These are phyloP conservation scores for Hypholoma sublateritium DNA, from an alignment of 768 basidiomycete genomes.

Conservation along the genomic window DNA sequence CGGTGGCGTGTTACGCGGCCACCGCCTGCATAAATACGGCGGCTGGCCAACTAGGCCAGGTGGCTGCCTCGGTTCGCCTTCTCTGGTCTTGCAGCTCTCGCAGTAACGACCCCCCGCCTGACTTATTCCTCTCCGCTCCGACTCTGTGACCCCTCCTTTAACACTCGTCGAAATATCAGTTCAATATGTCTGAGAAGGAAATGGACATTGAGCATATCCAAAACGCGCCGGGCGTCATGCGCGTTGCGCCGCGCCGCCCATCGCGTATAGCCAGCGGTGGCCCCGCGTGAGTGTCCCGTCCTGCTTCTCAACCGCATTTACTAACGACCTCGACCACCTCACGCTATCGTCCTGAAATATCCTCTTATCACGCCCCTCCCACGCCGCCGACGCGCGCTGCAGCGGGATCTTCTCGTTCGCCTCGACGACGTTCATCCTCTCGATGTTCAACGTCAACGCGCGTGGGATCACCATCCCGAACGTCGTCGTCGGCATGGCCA, in stretches of 20 bases:
- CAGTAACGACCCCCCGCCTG: background rate
- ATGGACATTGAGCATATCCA: constrained; percentile 2
- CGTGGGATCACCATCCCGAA: constrained; percentile 53
- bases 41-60: too few relatives aligned
- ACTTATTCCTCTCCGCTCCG: too few relatives aligned
- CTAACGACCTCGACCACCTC: too few relatives aligned
- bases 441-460: constrained; percentile 60
- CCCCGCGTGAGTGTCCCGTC: constrained; percentile 25
- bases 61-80: too few relatives aligned
- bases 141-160: background rate
- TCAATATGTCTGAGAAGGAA: constrained; percentile 32
- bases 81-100: too few relatives aligned
- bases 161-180: background rate
- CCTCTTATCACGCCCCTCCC: too few relatives aligned
- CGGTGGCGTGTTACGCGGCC: too few relatives aligned
- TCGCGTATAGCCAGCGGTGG: constrained; percentile 32
- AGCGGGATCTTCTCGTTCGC: constrained; percentile 39
- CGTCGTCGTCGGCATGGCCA: constrained; percentile 73
- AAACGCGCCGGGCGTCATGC: background rate
- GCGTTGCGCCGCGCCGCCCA: constrained; percentile 1
- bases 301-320: background rate
- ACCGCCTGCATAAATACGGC: too few relatives aligned
- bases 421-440: constrained; percentile 65
- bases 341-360: too few relatives aligned
- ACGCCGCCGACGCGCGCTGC: background rate